Percentiles rank a stretch among this genome's conserved stretches.
These are phyloP conservation scores for Curvularia eragrostidis DNA, from an alignment of 2,329 filamentous ascomycete genomes.

Conservation along the genomic window DNA sequence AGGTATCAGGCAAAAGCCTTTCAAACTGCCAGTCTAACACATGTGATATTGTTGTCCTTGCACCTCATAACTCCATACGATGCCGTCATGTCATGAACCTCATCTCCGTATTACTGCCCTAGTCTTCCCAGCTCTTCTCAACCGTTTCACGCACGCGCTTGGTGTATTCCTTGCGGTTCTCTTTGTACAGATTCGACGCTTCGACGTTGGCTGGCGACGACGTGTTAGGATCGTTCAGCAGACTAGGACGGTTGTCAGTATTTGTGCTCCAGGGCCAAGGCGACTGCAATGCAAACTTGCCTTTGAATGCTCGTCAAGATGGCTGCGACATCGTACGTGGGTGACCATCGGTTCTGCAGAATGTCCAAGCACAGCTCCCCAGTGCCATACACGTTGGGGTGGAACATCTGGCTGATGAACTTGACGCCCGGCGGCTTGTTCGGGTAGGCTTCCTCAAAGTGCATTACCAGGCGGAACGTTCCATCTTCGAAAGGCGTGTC, in stretches of 20 bases:
- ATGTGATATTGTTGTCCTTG: slow-evolving; percentile 18
- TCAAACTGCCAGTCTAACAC: slow-evolving; percentile 13
- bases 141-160: slow-evolving; percentile 96
- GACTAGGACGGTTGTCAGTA: slow-evolving; percentile 59
- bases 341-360: slow-evolving; percentile 96
- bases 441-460: slow-evolving; percentile 98
- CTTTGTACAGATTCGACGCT: slow-evolving; percentile 97
- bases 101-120: slow-evolving; percentile 10
- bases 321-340: slow-evolving; percentile 96
- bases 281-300: slow-evolving; percentile 55
- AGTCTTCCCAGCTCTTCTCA: slow-evolving; percentile 99
- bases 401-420: slow-evolving; percentile 99
- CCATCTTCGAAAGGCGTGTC: slow-evolving; percentile 99
- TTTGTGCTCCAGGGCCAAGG: neutral
- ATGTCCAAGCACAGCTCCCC: slow-evolving; percentile 97
- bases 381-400: slow-evolving; percentile 97
- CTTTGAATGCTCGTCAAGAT: slow-evolving; percentile 98
- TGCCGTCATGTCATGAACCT: slow-evolving; percentile 23
- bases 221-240: slow-evolving; percentile 98
- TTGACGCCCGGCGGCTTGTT: slow-evolving; percentile 98
- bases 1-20: slow-evolving; percentile 20
- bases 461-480: slow-evolving; percentile 97
- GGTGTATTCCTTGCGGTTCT: slow-evolving; percentile 94
- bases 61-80: slow-evolving; percentile 30
- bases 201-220: slow-evolving; percentile 97